Percentiles rank a stretch among this genome's conserved stretches.
These are phyloP conservation scores for Elongisporangium prolatum DNA, from an alignment of 352 stramenopile genomes.

Conservation along the genomic window DNA sequence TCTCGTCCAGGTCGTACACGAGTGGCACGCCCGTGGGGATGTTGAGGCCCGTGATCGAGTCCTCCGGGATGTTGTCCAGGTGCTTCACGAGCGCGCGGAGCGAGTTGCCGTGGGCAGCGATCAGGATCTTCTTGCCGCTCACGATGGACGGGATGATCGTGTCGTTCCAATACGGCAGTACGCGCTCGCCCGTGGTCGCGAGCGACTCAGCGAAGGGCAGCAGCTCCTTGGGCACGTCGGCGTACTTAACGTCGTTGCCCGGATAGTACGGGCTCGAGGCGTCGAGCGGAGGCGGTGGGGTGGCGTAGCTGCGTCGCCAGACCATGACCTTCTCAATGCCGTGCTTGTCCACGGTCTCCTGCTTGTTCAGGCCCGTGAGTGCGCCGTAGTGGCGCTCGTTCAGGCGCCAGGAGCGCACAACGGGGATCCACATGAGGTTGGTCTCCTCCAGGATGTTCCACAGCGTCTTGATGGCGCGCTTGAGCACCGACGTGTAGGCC, in stretches of 20 bases:
- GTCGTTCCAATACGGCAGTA: slow-evolving; percentile 95
- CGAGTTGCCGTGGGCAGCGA: slow-evolving; percentile 98
- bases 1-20: slow-evolving; percentile 97
- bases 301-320: slow-evolving; percentile 97
- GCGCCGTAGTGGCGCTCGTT: slow-evolving; percentile 99
- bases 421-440: slow-evolving; percentile 97
- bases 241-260: slow-evolving; percentile 90
- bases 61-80: slow-evolving; percentile 96
- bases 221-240: slow-evolving; percentile 83
- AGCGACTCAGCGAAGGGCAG: slow-evolving; percentile 94
- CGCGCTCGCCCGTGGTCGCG: slow-evolving; percentile 90
- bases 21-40: slow-evolving; percentile 95
- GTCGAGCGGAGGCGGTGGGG: slow-evolving; percentile 91
- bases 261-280: slow-evolving; percentile 88
- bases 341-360: slow-evolving; percentile 98
- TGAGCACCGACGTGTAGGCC: slow-evolving; percentile 95
- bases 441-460: slow-evolving; percentile 97
- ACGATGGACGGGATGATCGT: slow-evolving; percentile 94
- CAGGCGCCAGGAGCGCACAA: slow-evolving; percentile 90
- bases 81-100: slow-evolving; percentile 98
- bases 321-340: slow-evolving; percentile 97
- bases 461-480: slow-evolving; percentile 97
- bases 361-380: slow-evolving; percentile 98
- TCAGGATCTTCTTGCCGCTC: slow-evolving; percentile 94
- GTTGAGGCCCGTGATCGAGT: slow-evolving; percentile 96